Evolutionary conservation across 1,284 basidiomycete genomes (phyloP).

Genomic region (Cryptococcus deneoformans): DNA sequence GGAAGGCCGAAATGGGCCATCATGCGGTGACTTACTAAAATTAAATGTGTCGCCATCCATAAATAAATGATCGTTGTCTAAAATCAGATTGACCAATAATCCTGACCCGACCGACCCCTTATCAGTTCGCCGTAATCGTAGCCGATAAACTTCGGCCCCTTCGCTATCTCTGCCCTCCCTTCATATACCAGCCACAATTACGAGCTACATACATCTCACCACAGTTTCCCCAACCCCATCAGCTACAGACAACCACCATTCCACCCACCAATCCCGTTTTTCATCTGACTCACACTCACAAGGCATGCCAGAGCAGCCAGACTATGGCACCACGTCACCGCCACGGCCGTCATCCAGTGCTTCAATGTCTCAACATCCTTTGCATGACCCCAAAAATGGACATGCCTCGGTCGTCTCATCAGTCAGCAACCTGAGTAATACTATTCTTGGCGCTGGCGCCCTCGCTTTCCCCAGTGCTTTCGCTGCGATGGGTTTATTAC

Average conservation of each 20-base stretch:
- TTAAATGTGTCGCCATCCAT: neutral
- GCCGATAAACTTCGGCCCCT: no score
- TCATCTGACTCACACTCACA: neutral
- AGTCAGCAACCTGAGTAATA: constrained; percentile 67
- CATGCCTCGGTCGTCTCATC: constrained; percentile 30
- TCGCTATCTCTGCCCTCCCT: no score
- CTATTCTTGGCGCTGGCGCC: constrained; percentile 82
- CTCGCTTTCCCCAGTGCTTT: constrained; percentile 61
- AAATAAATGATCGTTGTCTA: neutral
- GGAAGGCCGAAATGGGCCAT: neutral
- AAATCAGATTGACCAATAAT: neutral
- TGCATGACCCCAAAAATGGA: constrained; percentile 6
- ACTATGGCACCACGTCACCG: constrained; percentile 18
- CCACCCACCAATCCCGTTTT: no score
- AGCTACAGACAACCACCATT: no score
- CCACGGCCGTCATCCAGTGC: constrained; percentile 6
- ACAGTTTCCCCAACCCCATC: no score
- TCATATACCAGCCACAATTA: no score
- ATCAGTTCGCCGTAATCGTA: no score
- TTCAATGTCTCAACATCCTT: neutral
- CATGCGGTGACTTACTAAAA: no score
- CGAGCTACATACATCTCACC: no score
- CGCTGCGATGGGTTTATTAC: constrained; percentile 78
- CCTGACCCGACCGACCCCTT: no score
- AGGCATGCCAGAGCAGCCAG: constrained; percentile 9